phyloP scores from a whole-genome alignment of 169 alveolate genomes.

The Plasmodium billcollinsi region DNA sequence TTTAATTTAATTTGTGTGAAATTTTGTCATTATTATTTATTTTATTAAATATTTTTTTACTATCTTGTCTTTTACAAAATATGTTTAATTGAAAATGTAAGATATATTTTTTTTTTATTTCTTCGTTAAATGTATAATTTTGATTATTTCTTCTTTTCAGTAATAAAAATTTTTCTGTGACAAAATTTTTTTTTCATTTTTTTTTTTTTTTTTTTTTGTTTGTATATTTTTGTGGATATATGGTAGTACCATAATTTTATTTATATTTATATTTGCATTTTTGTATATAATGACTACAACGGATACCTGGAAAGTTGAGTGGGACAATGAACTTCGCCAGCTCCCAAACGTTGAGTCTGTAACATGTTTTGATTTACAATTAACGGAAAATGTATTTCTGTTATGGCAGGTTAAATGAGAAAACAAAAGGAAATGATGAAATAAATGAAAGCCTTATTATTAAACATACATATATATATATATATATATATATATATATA shows the following conservation, averaged over 20 bases:
- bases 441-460: too few species aligned
- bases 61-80: neutral
- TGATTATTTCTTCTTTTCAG: neutral
- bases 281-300: conserved; percentile 31
- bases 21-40: neutral
- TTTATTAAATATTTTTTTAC: conserved; percentile 1
- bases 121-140: neutral
- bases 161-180: neutral
- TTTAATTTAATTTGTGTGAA: neutral
- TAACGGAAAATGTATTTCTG: conserved; percentile 75
- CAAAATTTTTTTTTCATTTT: neutral
- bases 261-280: neutral
- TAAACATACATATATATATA: too few species aligned
- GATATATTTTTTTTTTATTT: neutral
- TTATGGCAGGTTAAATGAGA: conserved; percentile 65
- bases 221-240: neutral
- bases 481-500: neutral
- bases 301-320: conserved; percentile 55
- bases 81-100: neutral
- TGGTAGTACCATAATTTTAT: neutral
- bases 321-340: conserved; percentile 75
- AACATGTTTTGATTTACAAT: conserved; percentile 35
- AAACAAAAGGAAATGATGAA: neutral
- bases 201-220: conserved; percentile 2
- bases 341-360: conserved; percentile 70